Percentiles rank a stretch among this genome's conserved stretches.
phyloP scores from a whole-genome alignment of 768 basidiomycete species.

The Amanita fuliginea region DNA sequence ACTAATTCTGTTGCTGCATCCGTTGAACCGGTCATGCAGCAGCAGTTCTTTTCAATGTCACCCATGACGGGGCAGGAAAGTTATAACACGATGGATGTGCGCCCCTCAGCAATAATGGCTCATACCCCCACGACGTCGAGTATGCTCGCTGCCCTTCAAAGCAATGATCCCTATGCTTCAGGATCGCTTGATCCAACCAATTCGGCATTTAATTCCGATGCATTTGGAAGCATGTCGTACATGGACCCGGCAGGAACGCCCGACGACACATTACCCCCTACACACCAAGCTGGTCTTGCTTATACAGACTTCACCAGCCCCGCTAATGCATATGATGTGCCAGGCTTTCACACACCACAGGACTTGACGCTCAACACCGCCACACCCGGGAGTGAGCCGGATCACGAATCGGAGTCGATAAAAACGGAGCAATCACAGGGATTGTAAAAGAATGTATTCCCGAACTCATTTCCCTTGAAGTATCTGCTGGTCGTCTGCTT shows the following conservation, averaged over 20 bases:
- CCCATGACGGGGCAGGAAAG: conserved; percentile 86
- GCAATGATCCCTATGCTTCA: conserved; percentile 50
- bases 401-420: conserved; percentile 51
- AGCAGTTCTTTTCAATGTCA: conserved; percentile 77
- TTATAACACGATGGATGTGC: conserved; percentile 55
- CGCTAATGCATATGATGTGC: conserved; percentile 58
- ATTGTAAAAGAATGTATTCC: conserved; percentile 16
- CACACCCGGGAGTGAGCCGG: conserved; percentile 46
- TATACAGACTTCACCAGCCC: conserved; percentile 62
- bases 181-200: conserved; percentile 56
- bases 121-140: conserved; percentile 83
- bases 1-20: conserved; percentile 89
- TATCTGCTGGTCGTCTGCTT: conserved; percentile 11
- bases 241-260: conserved; percentile 62
- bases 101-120: conserved; percentile 53
- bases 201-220: conserved; percentile 54
- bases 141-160: conserved; percentile 82
- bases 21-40: conserved; percentile 86
- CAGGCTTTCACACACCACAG: conserved; percentile 52
- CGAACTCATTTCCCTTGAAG: conserved; percentile 8
- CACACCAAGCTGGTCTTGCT: conserved; percentile 52
- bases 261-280: conserved; percentile 49
- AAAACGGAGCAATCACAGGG: conserved; percentile 48
- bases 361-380: conserved; percentile 51
- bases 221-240: conserved; percentile 61